A percentile compares a stretch with the other conserved stretches of the same genome.
Evolutionary conservation across 768 basidiomycete genomes (phyloP).

Genomic region (Macrolepiota dolichaula): DNA sequence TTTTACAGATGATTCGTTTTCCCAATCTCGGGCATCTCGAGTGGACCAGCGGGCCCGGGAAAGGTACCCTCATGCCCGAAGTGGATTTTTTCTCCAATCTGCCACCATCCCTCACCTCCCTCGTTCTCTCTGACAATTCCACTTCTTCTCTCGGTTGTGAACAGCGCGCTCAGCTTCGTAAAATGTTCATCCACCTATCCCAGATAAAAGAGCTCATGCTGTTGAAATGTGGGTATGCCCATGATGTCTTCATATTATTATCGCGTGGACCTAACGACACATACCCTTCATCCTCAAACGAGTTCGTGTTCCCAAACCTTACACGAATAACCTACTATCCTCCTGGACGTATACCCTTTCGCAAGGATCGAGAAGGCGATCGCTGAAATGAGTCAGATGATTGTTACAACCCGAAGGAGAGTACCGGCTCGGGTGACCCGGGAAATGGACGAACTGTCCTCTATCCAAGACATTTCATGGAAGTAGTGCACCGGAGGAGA

Average conservation of each 20-base stretch:
- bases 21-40: neutral
- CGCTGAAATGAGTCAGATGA: neutral
- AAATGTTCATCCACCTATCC: neutral
- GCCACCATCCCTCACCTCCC: neutral
- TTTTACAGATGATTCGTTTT: neutral
- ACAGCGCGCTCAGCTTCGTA: neutral
- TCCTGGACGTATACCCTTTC: too few relatives aligned
- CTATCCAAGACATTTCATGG: neutral
- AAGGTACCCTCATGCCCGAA: neutral
- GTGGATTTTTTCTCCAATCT: neutral
- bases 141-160: neutral
- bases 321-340: neutral
- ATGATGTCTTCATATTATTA: neutral
- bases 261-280: neutral
- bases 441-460: neutral
- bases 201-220: neutral
- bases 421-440: neutral
- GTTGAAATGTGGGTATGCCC: neutral
- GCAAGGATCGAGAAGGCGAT: too few relatives aligned
- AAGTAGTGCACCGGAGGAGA: neutral
- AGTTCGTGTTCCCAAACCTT: neutral
- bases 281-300: neutral
- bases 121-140: neutral
- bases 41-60: neutral
- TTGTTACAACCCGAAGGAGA: neutral